A percentile compares a stretch with the other conserved stretches of the same genome.
These are phyloP conservation scores for Candida insectorum DNA, from an alignment of 805 yeast genomes.

Conservation along the genomic window DNA sequence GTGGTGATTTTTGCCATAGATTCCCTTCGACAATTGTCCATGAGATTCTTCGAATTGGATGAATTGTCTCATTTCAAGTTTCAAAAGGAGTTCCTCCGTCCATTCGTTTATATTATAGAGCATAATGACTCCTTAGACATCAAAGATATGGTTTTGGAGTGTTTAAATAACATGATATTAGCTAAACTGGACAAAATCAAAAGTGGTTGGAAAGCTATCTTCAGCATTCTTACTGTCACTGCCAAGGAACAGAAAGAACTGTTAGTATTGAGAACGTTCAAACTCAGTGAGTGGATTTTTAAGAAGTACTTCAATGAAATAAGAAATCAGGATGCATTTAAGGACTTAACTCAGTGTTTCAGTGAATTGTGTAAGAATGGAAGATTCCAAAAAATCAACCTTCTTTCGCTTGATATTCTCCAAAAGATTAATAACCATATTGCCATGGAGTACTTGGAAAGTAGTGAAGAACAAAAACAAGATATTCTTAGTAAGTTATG, in stretches of 20 bases:
- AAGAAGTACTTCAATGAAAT: constrained; percentile 61
- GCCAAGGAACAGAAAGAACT: constrained; percentile 58
- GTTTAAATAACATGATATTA: constrained; percentile 79
- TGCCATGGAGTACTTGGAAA: constrained; percentile 39
- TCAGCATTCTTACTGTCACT: constrained; percentile 72
- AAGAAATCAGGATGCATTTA: constrained; percentile 63
- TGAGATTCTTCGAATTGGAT: constrained; percentile 88
- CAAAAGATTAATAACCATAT: constrained; percentile 58
- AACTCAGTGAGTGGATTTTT: constrained; percentile 59
- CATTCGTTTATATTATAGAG: constrained; percentile 75
- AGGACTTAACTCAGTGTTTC: constrained; percentile 68
- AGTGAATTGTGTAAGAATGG: constrained; percentile 83
- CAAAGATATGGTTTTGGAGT: constrained; percentile 85
- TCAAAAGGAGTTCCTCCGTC: constrained; percentile 89
- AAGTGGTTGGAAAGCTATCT: constrained; percentile 94
- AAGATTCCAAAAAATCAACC: constrained; percentile 72
- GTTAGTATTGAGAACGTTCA: constrained; percentile 62
- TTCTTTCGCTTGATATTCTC: constrained; percentile 76
- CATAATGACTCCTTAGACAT: constrained; percentile 68
- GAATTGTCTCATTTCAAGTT: constrained; percentile 94
- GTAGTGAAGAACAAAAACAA: constrained; percentile 9
- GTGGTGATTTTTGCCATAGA: constrained; percentile 90
- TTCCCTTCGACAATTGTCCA: constrained; percentile 86
- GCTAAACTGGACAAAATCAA: constrained; percentile 70
- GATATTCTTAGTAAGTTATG: constrained; percentile 54